Evolutionary conservation across 305 asterid genomes (phyloP).

Genomic region (Fraxinus nigra): DNA sequence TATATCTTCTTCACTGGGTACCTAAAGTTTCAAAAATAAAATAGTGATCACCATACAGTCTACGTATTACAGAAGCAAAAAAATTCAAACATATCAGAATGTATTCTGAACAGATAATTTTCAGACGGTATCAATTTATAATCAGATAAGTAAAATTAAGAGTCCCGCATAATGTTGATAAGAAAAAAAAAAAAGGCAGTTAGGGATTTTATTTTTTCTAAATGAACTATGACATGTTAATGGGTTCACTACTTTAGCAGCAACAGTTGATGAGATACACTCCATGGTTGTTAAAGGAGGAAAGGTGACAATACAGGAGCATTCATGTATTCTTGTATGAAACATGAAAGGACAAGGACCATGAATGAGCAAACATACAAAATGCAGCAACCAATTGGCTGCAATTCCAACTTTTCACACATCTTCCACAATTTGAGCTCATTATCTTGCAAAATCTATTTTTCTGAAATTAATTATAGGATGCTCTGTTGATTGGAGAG

Average conservation of each 20-base stretch:
- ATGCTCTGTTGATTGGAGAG: background rate
- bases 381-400: slow-evolving; percentile 4
- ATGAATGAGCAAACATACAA: slow-evolving; percentile 10
- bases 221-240: background rate
- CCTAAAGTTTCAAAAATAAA: slow-evolving; percentile 32
- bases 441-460: background rate
- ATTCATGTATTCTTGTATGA: background rate
- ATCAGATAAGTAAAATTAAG: background rate
- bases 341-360: background rate
- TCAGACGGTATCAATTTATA: background rate
- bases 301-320: background rate
- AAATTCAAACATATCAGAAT: background rate
- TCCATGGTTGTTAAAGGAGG: background rate
- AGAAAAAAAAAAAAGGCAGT: background rate
- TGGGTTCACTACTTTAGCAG: background rate
- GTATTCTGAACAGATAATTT: background rate
- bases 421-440: background rate
- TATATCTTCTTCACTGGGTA: slow-evolving; percentile 55
- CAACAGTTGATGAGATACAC: background rate
- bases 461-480: background rate
- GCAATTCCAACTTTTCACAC: slow-evolving; percentile 8
- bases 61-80: slow-evolving; percentile 7
- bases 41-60: slow-evolving; percentile 18
- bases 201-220: background rate
- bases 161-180: background rate